Conservation (phyloP, 129 eudicot species). For the Smallanthus sonchifolius region DNA sequence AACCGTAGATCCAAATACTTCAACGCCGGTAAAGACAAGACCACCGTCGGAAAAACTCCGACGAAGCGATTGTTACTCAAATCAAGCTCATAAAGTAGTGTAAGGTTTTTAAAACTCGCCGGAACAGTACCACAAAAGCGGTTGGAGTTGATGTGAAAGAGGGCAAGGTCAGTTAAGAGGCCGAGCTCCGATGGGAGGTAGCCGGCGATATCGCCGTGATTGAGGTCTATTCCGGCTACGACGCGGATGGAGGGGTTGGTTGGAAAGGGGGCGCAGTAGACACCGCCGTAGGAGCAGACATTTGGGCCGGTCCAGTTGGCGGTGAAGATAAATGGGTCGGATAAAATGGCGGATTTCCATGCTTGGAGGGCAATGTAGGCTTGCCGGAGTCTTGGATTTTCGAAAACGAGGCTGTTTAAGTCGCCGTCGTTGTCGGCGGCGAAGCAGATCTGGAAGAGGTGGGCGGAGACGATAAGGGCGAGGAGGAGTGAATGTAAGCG, state of each 20-base stretch:
- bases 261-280: constrained; percentile 51
- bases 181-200: constrained; percentile 48
- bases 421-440: constrained; percentile 13
- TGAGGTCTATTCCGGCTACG: constrained; percentile 71
- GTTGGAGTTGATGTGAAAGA: constrained; percentile 69
- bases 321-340: constrained; percentile 74
- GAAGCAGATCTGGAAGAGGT: constrained; percentile 21
- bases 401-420: constrained; percentile 31
- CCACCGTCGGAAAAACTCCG: constrained; percentile 54
- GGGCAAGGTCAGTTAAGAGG: constrained; percentile 50
- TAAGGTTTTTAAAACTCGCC: constrained; percentile 27
- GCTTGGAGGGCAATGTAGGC: constrained; percentile 86
- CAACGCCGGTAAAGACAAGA: constrained; percentile 39
- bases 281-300: constrained; percentile 62
- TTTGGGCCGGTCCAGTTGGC: constrained; percentile 66
- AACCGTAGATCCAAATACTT: constrained; percentile 57
- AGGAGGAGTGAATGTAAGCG: constrained; percentile 17
- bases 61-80: constrained; percentile 58
- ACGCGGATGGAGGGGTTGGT: constrained; percentile 39
- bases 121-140: constrained; percentile 56
- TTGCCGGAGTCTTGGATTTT: constrained; percentile 50
- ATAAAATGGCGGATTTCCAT: constrained; percentile 55
- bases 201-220: constrained; percentile 61
- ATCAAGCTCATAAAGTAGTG: constrained; percentile 51
- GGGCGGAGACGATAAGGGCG: constrained; percentile 26